Percentiles rank a stretch among this genome's conserved stretches.
Conservation (phyloP, 441 rosid genomes). For the Isatis lusitanica region DNA sequence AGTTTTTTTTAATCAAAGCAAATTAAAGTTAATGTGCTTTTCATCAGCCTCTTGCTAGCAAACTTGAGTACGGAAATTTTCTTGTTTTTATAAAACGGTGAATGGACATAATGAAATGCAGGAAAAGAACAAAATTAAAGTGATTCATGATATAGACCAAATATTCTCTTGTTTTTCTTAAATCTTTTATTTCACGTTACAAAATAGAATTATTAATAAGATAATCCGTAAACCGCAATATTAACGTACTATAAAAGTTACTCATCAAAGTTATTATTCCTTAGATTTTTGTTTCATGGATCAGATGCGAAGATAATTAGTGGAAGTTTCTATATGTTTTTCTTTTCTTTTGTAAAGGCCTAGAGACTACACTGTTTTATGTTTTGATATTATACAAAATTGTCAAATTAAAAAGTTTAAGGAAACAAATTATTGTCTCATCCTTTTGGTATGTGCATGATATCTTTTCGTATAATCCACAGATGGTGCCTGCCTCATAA, state of each 20-base stretch:
- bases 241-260: background rate
- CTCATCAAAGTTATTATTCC: background rate
- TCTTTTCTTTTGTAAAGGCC: constrained; percentile 18
- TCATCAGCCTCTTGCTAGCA: background rate
- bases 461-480: constrained; percentile 25
- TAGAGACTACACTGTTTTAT: background rate
- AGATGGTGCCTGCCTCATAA: constrained; percentile 33
- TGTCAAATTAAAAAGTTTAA: background rate
- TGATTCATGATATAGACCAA: background rate
- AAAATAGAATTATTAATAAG: background rate
- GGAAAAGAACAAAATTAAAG: background rate
- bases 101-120: background rate
- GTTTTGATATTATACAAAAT: background rate
- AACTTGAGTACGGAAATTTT: background rate
- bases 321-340: constrained; percentile 1
- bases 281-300: background rate
- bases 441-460: constrained; percentile 25
- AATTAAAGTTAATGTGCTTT: background rate
- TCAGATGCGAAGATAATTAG: background rate
- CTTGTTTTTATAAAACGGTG: background rate
- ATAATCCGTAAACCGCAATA: background rate
- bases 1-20: background rate
- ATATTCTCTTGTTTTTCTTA: background rate
- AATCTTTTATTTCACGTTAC: background rate
- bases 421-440: background rate